A percentile compares a stretch with the other conserved stretches of the same genome.
Conservation (phyloP, 1,139 yeast species). For the Diutina neorugosa region DNA sequence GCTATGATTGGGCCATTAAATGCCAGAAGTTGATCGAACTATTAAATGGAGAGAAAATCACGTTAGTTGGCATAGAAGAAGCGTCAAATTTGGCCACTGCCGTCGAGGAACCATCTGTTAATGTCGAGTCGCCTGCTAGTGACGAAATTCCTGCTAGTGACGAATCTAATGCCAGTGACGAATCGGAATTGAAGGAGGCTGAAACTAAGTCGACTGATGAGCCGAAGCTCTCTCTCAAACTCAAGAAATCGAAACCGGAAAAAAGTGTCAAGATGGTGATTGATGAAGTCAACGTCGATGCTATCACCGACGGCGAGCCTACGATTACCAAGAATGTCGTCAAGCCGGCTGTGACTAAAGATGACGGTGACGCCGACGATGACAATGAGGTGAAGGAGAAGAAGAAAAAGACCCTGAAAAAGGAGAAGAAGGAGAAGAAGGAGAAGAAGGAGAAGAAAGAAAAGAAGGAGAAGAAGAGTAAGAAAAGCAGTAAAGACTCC, state of each 20-base stretch:
- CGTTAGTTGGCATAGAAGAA: background rate
- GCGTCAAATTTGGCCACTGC: background rate
- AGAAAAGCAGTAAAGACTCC: background rate
- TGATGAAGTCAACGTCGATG: constrained; percentile 2
- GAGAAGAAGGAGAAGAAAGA: background rate
- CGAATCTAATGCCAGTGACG: no score
- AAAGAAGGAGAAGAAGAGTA: background rate
- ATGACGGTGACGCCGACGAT: background rate
- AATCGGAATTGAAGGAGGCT: background rate
- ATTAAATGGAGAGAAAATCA: background rate
- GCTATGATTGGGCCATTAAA: background rate
- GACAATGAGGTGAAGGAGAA: constrained; percentile 1
- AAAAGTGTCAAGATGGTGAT: background rate
- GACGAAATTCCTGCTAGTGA: background rate
- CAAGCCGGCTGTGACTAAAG: background rate
- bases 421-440: background rate
- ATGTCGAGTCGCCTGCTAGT: background rate
- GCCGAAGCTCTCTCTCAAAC: background rate
- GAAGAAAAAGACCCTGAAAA: background rate
- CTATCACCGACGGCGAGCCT: background rate
- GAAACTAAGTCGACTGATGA: background rate
- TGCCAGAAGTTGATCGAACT: background rate
- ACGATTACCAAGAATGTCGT: background rate
- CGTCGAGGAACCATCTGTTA: background rate
- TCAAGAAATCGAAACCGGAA: background rate